Conservation (phyloP, 2,329 filamentous ascomycete genomes). For the Ciborinia camelliae region DNA sequence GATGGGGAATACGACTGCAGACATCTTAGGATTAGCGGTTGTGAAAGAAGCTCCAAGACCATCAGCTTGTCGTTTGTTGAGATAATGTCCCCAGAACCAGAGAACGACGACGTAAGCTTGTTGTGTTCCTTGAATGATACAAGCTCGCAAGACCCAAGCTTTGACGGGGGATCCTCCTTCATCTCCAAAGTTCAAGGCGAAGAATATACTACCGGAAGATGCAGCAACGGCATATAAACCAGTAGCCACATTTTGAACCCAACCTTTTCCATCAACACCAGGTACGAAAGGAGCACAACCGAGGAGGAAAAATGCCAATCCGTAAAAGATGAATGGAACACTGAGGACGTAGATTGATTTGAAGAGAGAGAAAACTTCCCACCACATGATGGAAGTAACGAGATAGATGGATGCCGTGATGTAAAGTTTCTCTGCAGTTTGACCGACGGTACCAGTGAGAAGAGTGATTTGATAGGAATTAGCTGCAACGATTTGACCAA, state of each 20-base stretch:
- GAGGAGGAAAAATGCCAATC: conserved; percentile 60
- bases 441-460: conserved; percentile 59
- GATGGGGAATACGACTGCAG: conserved; percentile 55
- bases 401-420: conserved; percentile 58
- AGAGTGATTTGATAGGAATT: conserved; percentile 67
- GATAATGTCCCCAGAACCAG: conserved; percentile 63
- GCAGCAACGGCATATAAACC: conserved; percentile 61
- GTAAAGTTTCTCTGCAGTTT: conserved; percentile 58
- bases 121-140: conserved; percentile 63
- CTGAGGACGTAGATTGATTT: conserved; percentile 47
- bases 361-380: conserved; percentile 56
- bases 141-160: conserved; percentile 65
- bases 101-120: conserved; percentile 62
- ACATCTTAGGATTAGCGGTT: conserved; percentile 41
- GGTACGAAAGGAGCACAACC: conserved; percentile 55
- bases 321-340: conserved; percentile 57
- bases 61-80: conserved; percentile 15
- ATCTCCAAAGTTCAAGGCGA: conserved; percentile 64
- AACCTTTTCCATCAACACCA: conserved; percentile 43
- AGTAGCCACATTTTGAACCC: conserved; percentile 53
- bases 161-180: conserved; percentile 60
- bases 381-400: conserved; percentile 57
- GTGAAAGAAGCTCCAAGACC: conserved; percentile 40
- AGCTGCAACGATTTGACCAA: conserved; percentile 59
- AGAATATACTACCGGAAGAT: conserved; percentile 61